A percentile compares a stretch with the other conserved stretches of the same genome.
These are phyloP conservation scores for Aspergillus fumigatiaffinis DNA, from an alignment of 2,329 filamentous ascomycete species.

Conservation along the genomic window DNA sequence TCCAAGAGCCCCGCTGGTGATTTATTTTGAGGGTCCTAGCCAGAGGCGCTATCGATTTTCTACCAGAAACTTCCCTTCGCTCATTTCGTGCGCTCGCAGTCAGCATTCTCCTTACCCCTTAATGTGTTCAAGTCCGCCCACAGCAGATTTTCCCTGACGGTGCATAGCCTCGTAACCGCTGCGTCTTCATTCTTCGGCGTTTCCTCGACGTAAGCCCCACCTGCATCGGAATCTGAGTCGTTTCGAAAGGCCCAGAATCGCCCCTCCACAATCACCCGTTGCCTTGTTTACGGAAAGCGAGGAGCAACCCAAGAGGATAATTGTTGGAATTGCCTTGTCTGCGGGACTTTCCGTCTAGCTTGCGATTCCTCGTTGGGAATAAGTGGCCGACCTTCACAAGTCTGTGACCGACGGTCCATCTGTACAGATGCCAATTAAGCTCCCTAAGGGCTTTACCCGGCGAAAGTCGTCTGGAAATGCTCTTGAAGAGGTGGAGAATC, in stretches of 20 bases:
- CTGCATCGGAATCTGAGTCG: constrained; percentile 11
- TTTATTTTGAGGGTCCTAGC: constrained; percentile 10
- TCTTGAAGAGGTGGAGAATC: constrained; percentile 45
- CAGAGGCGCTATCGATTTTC: constrained; percentile 6
- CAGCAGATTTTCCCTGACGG: constrained; percentile 1
- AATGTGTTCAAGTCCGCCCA: constrained; percentile 7
- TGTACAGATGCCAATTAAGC: constrained; percentile 51
- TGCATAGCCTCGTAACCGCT: constrained; percentile 4
- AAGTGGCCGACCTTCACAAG: constrained; percentile 6
- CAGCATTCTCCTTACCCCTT: constrained; percentile 11
- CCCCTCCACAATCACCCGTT: constrained; percentile 1
- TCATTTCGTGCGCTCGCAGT: constrained; percentile 10
- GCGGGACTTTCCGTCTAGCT: constrained; percentile 9
- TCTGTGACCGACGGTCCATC: constrained; percentile 1
- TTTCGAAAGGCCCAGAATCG: constrained; percentile 14
- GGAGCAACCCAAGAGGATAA: constrained; percentile 8
- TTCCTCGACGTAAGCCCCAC: constrained; percentile 13
- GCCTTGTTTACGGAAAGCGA: constrained; percentile 16
- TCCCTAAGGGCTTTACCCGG: constrained; percentile 51
- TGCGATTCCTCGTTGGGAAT: constrained; percentile 6
- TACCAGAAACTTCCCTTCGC: constrained; percentile 11
- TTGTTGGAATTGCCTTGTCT: constrained; percentile 1
- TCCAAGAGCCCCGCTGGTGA: constrained; percentile 6
- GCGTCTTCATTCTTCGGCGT: constrained; percentile 11
- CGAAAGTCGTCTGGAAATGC: constrained; percentile 55